Conservation (phyloP, 2,329 filamentous ascomycete genomes). For the Microcyclosporella mali region DNA sequence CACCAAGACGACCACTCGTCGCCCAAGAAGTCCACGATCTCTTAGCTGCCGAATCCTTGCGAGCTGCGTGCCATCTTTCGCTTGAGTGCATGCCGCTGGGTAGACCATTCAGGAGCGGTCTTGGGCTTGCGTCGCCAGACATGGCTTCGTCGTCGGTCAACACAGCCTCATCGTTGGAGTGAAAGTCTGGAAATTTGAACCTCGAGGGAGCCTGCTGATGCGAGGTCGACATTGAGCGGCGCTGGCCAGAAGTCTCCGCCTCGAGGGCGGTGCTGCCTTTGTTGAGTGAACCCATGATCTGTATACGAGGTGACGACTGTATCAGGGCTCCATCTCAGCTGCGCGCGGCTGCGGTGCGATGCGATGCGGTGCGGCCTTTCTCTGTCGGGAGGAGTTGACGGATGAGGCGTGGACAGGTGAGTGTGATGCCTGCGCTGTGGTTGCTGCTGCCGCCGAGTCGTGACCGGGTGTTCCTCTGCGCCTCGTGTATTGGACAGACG, state of each 20-base stretch:
- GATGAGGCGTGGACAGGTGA: no score
- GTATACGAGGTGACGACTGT: neutral
- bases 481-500: no score
- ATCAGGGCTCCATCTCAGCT: no score
- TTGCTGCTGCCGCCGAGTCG: no score
- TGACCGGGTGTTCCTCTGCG: no score
- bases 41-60: constrained; percentile 12
- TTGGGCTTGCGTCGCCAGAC: constrained; percentile 25
- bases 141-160: constrained; percentile 19
- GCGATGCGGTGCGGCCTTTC: no score
- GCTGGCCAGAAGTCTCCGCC: neutral
- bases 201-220: constrained; percentile 11
- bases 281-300: no score
- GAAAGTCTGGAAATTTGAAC: constrained; percentile 42
- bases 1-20: constrained; percentile 33
- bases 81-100: constrained; percentile 33
- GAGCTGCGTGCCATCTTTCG: constrained; percentile 57
- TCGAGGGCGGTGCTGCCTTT: no score
- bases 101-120: constrained; percentile 28
- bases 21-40: constrained; percentile 43
- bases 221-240: neutral
- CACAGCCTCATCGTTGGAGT: constrained; percentile 28
- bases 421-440: no score
- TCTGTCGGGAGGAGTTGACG: no score
- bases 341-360: neutral